Base-by-base conservation (phyloP, 1,284 basidiomycete species). In the Anthracocystis setariae region DNA sequence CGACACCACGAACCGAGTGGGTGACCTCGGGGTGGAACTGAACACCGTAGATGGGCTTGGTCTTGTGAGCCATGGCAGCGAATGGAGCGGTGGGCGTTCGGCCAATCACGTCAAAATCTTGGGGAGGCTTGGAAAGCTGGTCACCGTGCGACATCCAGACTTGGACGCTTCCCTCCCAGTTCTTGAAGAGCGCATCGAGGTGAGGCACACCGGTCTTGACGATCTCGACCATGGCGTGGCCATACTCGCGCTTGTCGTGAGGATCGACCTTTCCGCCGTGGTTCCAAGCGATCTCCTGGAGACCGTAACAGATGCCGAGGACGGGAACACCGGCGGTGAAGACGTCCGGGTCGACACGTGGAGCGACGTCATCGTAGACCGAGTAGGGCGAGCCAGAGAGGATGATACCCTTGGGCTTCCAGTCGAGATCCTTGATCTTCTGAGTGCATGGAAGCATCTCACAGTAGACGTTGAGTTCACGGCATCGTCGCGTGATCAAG, bases 111-210 rank as follows among this genome's bases (percentile, higher is more conserved):
- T 92, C 89, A 85, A 98, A 99, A 77, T 90, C 86, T 0, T 89
- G 86, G 20, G 96, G 96, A 8, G 91, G 87, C 57, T 87, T 88
- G 33, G 89, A 90, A 46, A 98, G 88, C 79, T 97, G 93, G 84
- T 98, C 96, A 20, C 95, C 95, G 83, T 98, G 96, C 33, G 94
- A 97, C 96, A 98, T 98, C 96, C 96, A 98, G 37, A 98, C 95
- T 91, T 95, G 59, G 17, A 76, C 89, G 73, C 92, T 89, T 24
- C 90, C 88, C 12, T 92, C 90, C 21, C 98, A 86, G 15, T 90
- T 90, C 64, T 92, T 88, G 77, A 98, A 97, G 56, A 98, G 86
- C 5, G 89, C 88, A 82, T 97, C 82, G 76, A 87, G 79, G 54
- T 82, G 78, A 8, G 83, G 86, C 20, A 86, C 85, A 21, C 88